A percentile compares a stretch with the other conserved stretches of the same genome.
phyloP scores from a whole-genome alignment of 768 basidiomycete species.

The Naganishia onofrii region DNA sequence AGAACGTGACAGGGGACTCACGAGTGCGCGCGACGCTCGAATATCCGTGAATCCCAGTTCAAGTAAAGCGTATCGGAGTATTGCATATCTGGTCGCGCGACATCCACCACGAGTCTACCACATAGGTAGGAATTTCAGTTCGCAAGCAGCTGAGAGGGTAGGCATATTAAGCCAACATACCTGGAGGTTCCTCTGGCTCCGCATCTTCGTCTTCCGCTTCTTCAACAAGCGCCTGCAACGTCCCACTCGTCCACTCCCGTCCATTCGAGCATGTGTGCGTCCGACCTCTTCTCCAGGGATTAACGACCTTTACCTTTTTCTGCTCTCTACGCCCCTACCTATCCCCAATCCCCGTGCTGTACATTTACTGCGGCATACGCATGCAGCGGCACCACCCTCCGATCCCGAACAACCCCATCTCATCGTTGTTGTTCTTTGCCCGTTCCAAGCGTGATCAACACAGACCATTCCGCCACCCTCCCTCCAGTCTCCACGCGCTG shows the following conservation, averaged over 20 bases:
- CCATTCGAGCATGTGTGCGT: neutral
- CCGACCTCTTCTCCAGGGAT: constrained; percentile 60
- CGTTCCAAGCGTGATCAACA: constrained; percentile 74
- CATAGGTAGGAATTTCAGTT: no score
- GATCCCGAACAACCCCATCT: constrained; percentile 13
- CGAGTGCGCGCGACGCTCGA: constrained; percentile 65
- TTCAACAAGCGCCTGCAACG: constrained; percentile 8
- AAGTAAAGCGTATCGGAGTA: constrained; percentile 76
- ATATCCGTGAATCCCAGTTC: constrained; percentile 77
- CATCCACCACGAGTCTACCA: constrained; percentile 51
- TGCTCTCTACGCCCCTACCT: neutral
- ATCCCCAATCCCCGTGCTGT: constrained; percentile 59
- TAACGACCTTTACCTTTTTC: constrained; percentile 65
- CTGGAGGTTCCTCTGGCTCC: neutral
- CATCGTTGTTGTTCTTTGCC: constrained; percentile 52
- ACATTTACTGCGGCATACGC: constrained; percentile 74
- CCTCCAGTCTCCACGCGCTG: constrained; percentile 59
- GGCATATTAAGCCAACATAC: neutral
- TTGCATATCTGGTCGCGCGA: constrained; percentile 74
- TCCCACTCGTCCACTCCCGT: constrained; percentile 15
- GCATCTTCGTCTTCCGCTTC: constrained; percentile 12
- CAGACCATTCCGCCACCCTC: constrained; percentile 61
- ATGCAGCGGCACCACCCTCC: constrained; percentile 68
- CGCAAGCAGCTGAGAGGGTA: no score
- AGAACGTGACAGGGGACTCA: no score